A percentile compares a stretch with the other conserved stretches of the same genome.
Evolutionary conservation across 176 grass and related monocot genomes (phyloP).

Genomic region (Tillandsia fasciculata): DNA sequence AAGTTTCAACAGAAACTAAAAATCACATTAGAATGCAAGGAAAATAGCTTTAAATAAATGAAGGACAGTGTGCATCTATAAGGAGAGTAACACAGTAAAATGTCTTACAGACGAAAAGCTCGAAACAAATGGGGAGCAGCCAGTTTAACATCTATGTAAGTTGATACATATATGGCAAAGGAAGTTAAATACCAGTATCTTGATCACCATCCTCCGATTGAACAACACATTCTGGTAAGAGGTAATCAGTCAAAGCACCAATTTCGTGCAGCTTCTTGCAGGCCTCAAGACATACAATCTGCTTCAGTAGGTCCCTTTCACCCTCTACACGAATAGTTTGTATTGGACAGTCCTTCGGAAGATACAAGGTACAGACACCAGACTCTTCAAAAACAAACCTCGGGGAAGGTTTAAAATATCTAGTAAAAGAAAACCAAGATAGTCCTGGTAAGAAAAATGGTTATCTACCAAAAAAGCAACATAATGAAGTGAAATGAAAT

Average conservation of each 20-base stretch:
- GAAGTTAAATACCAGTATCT: slow-evolving; percentile 36
- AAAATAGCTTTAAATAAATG: background rate
- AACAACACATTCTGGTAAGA: slow-evolving; percentile 40
- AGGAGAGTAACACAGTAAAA: no score
- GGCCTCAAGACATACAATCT: slow-evolving; percentile 59
- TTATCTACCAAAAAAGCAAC: slow-evolving; percentile 13
- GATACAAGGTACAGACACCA: slow-evolving; percentile 37
- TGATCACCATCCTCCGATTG: slow-evolving; percentile 37
- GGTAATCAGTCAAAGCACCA: slow-evolving; percentile 51
- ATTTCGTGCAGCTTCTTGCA: slow-evolving; percentile 51
- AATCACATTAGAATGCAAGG: background rate
- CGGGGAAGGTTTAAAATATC: slow-evolving; percentile 59
- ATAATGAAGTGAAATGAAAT: slow-evolving; percentile 1
- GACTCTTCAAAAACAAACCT: slow-evolving; percentile 50
- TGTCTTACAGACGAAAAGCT: background rate
- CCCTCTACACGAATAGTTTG: slow-evolving; percentile 31
- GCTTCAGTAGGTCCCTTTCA: slow-evolving; percentile 28
- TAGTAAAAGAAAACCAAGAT: slow-evolving; percentile 16
- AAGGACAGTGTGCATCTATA: background rate
- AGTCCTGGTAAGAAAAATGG: slow-evolving; percentile 6
- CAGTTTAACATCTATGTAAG: no score
- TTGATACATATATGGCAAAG: background rate
- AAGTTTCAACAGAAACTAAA: background rate
- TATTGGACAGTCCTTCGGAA: slow-evolving; percentile 61
- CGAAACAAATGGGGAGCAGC: background rate